Base-by-base conservation (phyloP, 495 filamentous ascomycete genomes). In the Apiosordaria backusii region DNA sequence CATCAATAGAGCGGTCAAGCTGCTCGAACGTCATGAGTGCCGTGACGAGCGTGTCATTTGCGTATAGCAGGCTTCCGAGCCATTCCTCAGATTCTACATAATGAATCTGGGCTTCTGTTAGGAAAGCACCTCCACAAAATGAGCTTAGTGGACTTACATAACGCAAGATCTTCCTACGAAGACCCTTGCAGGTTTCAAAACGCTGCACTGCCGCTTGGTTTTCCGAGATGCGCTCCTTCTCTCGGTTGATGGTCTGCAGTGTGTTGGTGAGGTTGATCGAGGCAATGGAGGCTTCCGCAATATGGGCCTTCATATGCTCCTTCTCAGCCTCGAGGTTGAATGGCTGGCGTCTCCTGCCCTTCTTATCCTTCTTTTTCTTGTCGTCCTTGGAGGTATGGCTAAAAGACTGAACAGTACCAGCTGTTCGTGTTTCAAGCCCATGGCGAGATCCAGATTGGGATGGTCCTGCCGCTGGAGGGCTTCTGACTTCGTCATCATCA, bases 11-110 rank as follows among this genome's bases (percentile, higher is more conserved):
- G 69, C 95, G 93, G 74, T 99, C 93, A 24, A 97, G 83, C 60
- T 96, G 90, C 76, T 97, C 95, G 73, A 91, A 99, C 0, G 93
- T 89, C 87, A 95, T 96, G 64, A 99, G 81, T 1, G 93, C 93
- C n/a, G 87, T 89, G 55, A 97, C 90, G 19, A 99, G 85, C 70
- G 90, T 87, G 65, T 94, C 91, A 68, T 94, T 94, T 61, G 91
- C 89, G 68, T 93, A 87, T 9, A 96, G 89, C 23, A 95, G 79
- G 50, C 88, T 84, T 18, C 92, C 92, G 0, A 96, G 85, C 82
- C 87, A 92, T 70, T 94, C 85, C 67, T 93, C 91, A 25, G 86
- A 87, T 73, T 93, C 90, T n/a, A 94, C 87, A 64, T 88, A 81
- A 66, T 96, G 90, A 66, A 96, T 94, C 83, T 86, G 35, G n/a